These are phyloP conservation scores for Colletotrichum lupini DNA, from an alignment of 2,329 filamentous ascomycete species.

Conservation along the genomic window DNA sequence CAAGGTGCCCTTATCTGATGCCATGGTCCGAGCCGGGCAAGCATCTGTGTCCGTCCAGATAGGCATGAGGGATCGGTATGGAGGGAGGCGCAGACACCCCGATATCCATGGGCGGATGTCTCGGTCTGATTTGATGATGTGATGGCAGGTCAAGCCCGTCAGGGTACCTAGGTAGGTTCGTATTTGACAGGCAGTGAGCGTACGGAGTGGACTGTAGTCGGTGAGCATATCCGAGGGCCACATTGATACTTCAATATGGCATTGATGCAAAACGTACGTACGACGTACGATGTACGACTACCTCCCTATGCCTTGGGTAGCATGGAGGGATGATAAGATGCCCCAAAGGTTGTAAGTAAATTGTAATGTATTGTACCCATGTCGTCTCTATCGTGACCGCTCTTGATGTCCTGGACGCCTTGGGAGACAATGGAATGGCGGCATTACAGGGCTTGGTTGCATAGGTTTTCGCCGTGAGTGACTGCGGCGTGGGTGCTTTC, in stretches of 20 bases:
- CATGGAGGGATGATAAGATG: neutral
- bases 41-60: neutral
- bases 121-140: conserved; percentile 24
- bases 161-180: neutral
- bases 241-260: neutral
- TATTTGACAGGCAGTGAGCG: neutral
- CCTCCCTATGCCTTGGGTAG: neutral
- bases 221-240: conserved; percentile 7
- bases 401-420: neutral
- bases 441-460: neutral
- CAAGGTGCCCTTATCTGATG: conserved; percentile 24
- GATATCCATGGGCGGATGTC: neutral
- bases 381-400: neutral
- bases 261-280: neutral
- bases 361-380: neutral
- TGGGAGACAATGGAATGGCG: neutral
- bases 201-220: neutral
- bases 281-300: neutral
- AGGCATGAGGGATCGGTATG: neutral
- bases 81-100: neutral
- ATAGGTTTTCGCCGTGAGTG: neutral
- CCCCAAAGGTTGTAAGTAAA: neutral
- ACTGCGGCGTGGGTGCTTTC: neutral
- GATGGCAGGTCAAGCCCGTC: conserved; percentile 2
- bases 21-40: neutral